Conservation (phyloP, 192 early-diverging fungal genomes). For the Kappamyces sp. region DNA sequence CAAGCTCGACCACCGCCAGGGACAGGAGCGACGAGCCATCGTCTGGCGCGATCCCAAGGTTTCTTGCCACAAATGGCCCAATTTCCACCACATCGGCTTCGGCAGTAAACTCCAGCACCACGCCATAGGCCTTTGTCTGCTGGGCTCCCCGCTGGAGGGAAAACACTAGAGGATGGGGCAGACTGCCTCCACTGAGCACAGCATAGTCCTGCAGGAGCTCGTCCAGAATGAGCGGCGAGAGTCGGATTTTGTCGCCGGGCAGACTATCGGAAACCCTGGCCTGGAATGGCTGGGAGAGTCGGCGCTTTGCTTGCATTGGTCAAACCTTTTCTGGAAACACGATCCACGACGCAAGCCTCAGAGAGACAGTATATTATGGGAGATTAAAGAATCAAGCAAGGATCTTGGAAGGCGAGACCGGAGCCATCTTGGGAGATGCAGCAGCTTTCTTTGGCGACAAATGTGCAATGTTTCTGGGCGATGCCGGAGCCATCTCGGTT, state of each 20-base stretch:
- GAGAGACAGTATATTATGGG: no score
- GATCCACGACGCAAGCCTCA: no score
- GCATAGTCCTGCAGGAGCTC: constrained; percentile 27
- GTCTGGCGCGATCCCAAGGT: not conserved
- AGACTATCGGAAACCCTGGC: not conserved
- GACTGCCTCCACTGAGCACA: constrained; percentile 34
- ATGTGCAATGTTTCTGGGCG: no score
- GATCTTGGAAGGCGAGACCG: no score
- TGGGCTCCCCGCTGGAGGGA: not conserved
- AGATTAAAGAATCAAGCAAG: no score
- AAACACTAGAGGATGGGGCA: not conserved
- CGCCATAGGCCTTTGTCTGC: not conserved
- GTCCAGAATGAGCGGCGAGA: not conserved
- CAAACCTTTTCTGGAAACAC: no score
- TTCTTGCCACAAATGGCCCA: not conserved
- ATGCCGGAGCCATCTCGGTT: not conserved
- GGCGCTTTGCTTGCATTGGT: no score
- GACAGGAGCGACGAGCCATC: not conserved
- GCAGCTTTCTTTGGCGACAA: no score
- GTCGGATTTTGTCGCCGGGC: constrained; percentile 6
- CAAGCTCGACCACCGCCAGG: constrained; percentile 38
- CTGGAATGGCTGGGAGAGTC: no score
- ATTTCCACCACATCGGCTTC: not conserved
- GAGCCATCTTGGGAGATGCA: no score
- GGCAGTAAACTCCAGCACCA: constrained; percentile 6